Percentiles rank a stretch among this genome's conserved stretches.
phyloP scores from a whole-genome alignment of 257 asterid species.

The Gynochthodes officinalis region DNA sequence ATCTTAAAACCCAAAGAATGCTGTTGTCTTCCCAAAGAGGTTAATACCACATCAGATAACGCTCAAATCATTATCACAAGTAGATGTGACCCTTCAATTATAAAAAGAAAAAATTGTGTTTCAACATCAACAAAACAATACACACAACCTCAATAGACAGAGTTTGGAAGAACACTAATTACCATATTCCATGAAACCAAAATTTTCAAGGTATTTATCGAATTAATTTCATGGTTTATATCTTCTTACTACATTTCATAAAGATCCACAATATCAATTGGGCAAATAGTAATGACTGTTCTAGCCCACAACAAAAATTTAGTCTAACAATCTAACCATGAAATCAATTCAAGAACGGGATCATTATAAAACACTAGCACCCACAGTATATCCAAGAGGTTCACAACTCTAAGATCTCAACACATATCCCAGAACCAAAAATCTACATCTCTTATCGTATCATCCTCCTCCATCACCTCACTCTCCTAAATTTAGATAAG shows the following conservation, averaged over 20 bases:
- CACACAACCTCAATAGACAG: conserved; percentile 50
- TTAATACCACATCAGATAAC: no score
- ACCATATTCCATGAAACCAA: conserved; percentile 59
- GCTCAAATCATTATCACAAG: no score
- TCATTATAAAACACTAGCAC: conserved; percentile 49
- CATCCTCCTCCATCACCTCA: conserved; percentile 15
- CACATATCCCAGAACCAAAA: conserved; percentile 36
- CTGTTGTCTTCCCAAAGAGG: no score
- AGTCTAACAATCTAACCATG: conserved; percentile 37
- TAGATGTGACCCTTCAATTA: conserved; percentile 42
- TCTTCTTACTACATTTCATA: conserved; percentile 67
- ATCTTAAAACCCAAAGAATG: no score
- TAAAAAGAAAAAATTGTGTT: conserved; percentile 34
- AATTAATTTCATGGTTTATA: conserved; percentile 55
- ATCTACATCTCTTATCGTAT: neutral
- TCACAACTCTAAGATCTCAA: conserved; percentile 48
- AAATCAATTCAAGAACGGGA: conserved; percentile 56
- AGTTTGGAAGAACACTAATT: conserved; percentile 54
- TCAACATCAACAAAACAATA: conserved; percentile 55
- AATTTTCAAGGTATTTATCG: conserved; percentile 52
- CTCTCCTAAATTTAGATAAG: conserved; percentile 20
- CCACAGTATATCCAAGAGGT: conserved; percentile 26
- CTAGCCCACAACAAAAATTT: conserved; percentile 23
- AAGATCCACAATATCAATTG: conserved; percentile 61
- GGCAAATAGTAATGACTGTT: conserved; percentile 50